Base-by-base conservation (phyloP, 371 early-diverging fungal genomes). In the Rhizopus stolonifer region DNA sequence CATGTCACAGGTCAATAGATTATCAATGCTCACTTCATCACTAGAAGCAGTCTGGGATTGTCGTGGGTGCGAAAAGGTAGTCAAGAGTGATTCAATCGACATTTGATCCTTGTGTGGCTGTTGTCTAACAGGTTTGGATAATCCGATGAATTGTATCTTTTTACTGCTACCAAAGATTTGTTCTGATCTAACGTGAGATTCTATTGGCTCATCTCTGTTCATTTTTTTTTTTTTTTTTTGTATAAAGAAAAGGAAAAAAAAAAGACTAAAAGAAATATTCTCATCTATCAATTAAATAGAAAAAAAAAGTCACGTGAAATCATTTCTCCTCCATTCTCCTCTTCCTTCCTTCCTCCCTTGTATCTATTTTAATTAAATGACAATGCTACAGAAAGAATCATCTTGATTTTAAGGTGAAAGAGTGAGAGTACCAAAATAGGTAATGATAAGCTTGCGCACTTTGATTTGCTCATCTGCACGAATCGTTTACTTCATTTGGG, bases 151-250 rank as follows among this genome's bases (percentile, higher is more conserved):
- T 38, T 72, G 72, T 14, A 76, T 56, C 29, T 60, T 65, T 64
- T 66, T 60, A 52, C 72, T 72, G 21, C 67, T 68, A 17, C 77
- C 77, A 44, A 66, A 76, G 4, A 68, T 66, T 52, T 68, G 68
- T 42, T 70, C 65, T 24, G 72, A 67, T 23, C 72, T 61, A n/a
- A 76, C 60, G 42, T 60, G 77, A 21, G 77, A 65, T 45, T 55
- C 49, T 21, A 54, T 50, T 46, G 60, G 60, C 64, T 67, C 65
- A 9, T 32, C 56, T 38, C 23, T 17, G 19, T 17, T 40, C 19
- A 39, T 29, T 14, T 25, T 42, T n/a, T n/a, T n/a, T n/a, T n/a
- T n/a, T n/a, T n/a, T n/a, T n/a, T n/a, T n/a, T n/a, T n/a, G n/a
- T n/a, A n/a, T n/a, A 31, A 50, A 39, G 38, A 46, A 44, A 33